Percentiles rank a stretch among this genome's conserved stretches.
These are phyloP conservation scores for Huntiella savannae DNA, from an alignment of 2,329 filamentous ascomycete genomes.

Conservation along the genomic window DNA sequence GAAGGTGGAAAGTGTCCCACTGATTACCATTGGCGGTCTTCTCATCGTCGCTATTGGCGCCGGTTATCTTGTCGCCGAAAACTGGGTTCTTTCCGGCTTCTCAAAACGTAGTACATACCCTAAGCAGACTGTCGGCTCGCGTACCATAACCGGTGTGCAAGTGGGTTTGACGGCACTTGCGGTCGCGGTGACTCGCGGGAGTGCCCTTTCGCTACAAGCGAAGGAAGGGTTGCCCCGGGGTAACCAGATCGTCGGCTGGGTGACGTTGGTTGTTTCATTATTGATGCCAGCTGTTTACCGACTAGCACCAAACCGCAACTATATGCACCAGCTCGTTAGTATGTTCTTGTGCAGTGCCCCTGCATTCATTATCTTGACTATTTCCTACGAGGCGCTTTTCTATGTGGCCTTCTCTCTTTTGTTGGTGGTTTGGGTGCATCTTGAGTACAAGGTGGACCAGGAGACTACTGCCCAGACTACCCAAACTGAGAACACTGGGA, in stretches of 20 bases:
- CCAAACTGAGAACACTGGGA: constrained; percentile 1
- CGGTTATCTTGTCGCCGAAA: constrained; percentile 64
- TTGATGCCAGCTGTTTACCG: constrained; percentile 66
- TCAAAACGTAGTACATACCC: constrained; percentile 15
- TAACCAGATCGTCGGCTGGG: constrained; percentile 75
- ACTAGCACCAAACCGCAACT: constrained; percentile 63
- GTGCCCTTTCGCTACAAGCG: constrained; percentile 65
- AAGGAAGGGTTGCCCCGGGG: constrained; percentile 70
- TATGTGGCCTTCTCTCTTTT: constrained; percentile 76
- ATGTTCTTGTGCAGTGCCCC: constrained; percentile 88
- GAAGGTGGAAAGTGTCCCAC: constrained; percentile 57
- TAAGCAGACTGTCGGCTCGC: constrained; percentile 12
- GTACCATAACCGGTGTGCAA: constrained; percentile 46
- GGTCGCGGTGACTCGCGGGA: constrained; percentile 73
- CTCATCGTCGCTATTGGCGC: constrained; percentile 63
- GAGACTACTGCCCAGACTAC: neutral
- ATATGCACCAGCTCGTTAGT: constrained; percentile 72
- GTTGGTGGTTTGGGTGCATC: constrained; percentile 72
- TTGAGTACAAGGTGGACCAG: constrained; percentile 46
- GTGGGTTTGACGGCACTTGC: constrained; percentile 62
- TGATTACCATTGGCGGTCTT: constrained; percentile 56
- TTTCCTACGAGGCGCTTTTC: constrained; percentile 93
- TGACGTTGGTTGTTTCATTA: constrained; percentile 56
- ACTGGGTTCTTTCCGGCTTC: constrained; percentile 32
- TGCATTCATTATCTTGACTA: constrained; percentile 85